Evolutionary conservation across 1,139 yeast genomes (phyloP), one percentile per base, ranked within the genome.

Genomic region (Nadsonia commutata): DNA sequence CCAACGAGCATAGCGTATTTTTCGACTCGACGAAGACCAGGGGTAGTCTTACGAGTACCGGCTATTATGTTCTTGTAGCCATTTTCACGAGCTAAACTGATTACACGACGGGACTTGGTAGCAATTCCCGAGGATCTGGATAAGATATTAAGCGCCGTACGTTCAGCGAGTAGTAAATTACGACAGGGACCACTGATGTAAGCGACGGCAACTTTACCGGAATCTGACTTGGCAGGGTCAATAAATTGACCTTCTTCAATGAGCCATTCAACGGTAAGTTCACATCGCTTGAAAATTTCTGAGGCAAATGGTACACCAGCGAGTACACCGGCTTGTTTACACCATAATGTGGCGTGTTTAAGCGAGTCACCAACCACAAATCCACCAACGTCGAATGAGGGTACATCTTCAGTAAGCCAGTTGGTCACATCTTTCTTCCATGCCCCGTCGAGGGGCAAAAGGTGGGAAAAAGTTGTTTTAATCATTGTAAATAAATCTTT

Each of bases 1-100:
- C 96, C 97, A 11, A 88, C 94, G 37, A 85, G 66, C 97, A 88
- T 88, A 36, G 95, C 80, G 62, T 88, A 88, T 60, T 88, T 88
- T 57, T 90, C 97, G 46, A 88, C 65, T 38, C 78, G 68, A 55
- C 97, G 74, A 51, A 88, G 72, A 0, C 97, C 97, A 0, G 97
- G 97, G 0, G 97, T 88, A n/a, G 96, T 88, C 62, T 88, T 88
- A 56, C 97, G 75, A 1, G 97, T 88, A n/a, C 97, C 97, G 0
- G 97, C 96, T 58, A 88, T 84, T 31, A 80, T 70, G 0, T 96
- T 97, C 2, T 66, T 66, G 59, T 78, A 88, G 0, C 94, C 94
- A n/a, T 74, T 65, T 38, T 72, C 64, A 48, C 76, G 72, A 0
- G 95, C 95, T 46, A 76, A 62, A 18, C 65, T 57, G 45, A 78